Evolutionary conservation across 495 filamentous ascomycete genomes (phyloP).

Genomic region (Alectoria sarmentosa): DNA sequence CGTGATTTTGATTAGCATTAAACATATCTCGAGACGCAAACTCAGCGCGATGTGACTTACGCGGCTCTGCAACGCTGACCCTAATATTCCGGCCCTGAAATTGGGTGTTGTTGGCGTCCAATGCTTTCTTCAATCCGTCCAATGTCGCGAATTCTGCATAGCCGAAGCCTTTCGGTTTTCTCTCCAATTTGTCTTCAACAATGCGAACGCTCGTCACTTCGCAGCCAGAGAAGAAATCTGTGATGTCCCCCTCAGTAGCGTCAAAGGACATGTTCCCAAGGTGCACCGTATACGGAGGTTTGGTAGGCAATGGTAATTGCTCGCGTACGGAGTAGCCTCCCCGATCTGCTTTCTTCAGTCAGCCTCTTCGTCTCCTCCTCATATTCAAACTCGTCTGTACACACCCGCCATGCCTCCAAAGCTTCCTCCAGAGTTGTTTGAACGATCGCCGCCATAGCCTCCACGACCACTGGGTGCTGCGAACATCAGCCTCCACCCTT

Average conservation of each 20-base stretch:
- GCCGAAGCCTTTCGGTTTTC: constrained; percentile 92
- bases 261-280: constrained; percentile 96
- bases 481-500: background rate
- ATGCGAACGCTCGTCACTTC: constrained; percentile 83
- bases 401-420: constrained; percentile 16
- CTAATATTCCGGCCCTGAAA: constrained; percentile 84
- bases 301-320: constrained; percentile 75
- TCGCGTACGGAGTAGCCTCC: constrained; percentile 65
- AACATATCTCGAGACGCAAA: background rate
- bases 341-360: constrained; percentile 2
- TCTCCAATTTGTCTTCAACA: constrained; percentile 88
- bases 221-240: constrained; percentile 78
- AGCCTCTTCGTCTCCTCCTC: background rate
- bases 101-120: constrained; percentile 68
- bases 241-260: constrained; percentile 70
- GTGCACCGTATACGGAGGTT: constrained; percentile 91
- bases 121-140: constrained; percentile 84
- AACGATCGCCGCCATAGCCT: constrained; percentile 35
- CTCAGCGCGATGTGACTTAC: constrained; percentile 43
- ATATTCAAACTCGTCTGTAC: background rate
- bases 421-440: constrained; percentile 16
- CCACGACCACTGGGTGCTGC: constrained; percentile 18
- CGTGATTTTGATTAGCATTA: constrained; percentile 18
- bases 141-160: constrained; percentile 90
- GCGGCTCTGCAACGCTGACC: constrained; percentile 79